Conservation (phyloP, 1,284 basidiomycete genomes). For the Pseudomicrostroma phylloplanum region DNA sequence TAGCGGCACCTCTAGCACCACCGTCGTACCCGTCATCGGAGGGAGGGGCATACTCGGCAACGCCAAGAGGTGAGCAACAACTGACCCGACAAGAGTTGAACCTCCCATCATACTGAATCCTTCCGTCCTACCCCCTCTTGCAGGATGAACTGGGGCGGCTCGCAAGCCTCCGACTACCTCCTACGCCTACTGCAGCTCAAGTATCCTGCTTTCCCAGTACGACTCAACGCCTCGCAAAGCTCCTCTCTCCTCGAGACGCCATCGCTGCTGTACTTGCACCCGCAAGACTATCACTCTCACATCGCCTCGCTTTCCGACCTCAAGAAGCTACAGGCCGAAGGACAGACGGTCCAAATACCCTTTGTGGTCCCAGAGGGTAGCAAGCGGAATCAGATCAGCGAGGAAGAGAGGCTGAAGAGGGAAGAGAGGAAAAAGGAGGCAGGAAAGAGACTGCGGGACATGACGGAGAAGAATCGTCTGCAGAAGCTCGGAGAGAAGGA, state of each 20-base stretch:
- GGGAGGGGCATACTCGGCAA: slow-evolving; percentile 39
- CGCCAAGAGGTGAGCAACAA: slow-evolving; percentile 53
- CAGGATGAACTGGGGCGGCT: slow-evolving; percentile 88
- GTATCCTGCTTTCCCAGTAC: slow-evolving; percentile 75
- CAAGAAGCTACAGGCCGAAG: slow-evolving; percentile 52
- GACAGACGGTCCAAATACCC: slow-evolving; percentile 48
- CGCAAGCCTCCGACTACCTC: slow-evolving; percentile 82
- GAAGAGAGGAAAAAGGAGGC: slow-evolving; percentile 81
- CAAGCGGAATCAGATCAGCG: slow-evolving; percentile 79
- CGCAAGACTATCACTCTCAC: slow-evolving; percentile 9
- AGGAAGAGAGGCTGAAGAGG: slow-evolving; percentile 72
- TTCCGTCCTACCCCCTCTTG: neutral
- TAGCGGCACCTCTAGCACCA: slow-evolving; percentile 35
- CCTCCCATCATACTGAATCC: neutral
- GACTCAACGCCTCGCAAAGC: slow-evolving; percentile 57
- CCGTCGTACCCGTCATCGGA: slow-evolving; percentile 37
- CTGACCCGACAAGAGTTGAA: slow-evolving; percentile 55
- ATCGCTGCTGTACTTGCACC: slow-evolving; percentile 63
- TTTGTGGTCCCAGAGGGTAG: slow-evolving; percentile 56
- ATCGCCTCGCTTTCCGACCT: slow-evolving; percentile 10
- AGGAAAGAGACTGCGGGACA: slow-evolving; percentile 79
- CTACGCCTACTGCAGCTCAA: slow-evolving; percentile 90
- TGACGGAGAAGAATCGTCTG: slow-evolving; percentile 75
- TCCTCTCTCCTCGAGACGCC: slow-evolving; percentile 82
- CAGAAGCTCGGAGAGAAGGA: slow-evolving; percentile 73